Conservation (phyloP, 1,284 basidiomycete species). For the Ceratobasidium sp. region DNA sequence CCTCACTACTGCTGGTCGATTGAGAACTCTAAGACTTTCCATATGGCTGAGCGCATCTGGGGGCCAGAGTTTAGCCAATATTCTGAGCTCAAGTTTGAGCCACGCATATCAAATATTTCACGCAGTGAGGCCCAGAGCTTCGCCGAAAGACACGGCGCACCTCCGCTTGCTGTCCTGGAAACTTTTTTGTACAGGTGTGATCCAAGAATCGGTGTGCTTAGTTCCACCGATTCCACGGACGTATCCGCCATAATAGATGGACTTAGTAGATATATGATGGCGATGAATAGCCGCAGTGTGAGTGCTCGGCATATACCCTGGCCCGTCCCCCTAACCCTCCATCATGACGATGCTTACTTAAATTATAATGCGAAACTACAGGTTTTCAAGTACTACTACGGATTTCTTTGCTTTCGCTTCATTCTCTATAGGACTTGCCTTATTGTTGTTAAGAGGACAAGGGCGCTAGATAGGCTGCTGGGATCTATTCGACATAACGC, state of each 20-base stretch:
- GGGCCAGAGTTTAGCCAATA: background rate
- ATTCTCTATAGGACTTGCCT: background rate
- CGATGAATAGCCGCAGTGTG: background rate
- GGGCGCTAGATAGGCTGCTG: background rate
- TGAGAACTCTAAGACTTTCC: too few relatives aligned
- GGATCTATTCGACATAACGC: background rate
- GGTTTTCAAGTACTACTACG: background rate
- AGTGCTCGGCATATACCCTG: background rate
- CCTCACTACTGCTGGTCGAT: too few relatives aligned
- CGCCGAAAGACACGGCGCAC: background rate
- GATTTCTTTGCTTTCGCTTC: background rate
- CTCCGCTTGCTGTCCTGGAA: background rate
- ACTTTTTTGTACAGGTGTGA: background rate
- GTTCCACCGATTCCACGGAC: too few relatives aligned
- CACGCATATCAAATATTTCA: background rate
- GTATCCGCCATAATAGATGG: background rate
- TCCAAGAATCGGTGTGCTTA: background rate
- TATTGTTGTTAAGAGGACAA: background rate
- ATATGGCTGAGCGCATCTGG: background rate
- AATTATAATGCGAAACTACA: background rate
- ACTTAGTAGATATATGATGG: background rate
- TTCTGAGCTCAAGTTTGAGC: background rate
- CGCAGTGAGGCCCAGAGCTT: background rate
- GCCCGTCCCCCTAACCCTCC: too few relatives aligned
- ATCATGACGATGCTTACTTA: background rate